Conservation (phyloP, 306 rosid genomes). For the Fragaria nilgerrensis region DNA sequence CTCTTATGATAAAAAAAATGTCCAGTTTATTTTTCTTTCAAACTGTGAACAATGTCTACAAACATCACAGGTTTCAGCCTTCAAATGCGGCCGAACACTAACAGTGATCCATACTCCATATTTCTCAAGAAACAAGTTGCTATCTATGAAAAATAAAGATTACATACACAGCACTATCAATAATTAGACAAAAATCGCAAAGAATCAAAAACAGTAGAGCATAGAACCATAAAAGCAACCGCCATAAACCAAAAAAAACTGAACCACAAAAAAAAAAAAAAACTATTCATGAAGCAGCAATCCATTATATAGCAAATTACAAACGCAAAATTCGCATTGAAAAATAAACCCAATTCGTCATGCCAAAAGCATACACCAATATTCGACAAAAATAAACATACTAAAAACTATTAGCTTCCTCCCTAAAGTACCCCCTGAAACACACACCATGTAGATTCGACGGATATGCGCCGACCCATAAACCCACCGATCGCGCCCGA, state of each 20-base stretch:
- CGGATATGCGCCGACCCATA: slow-evolving; percentile 16
- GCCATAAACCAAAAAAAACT: not conserved
- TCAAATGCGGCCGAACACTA: not conserved
- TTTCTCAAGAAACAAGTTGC: not conserved
- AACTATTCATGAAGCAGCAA: not conserved
- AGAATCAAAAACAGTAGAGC: not conserved
- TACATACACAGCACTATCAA: not conserved
- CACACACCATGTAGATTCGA: slow-evolving; percentile 9
- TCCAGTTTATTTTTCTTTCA: not conserved
- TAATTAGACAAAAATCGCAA: not conserved
- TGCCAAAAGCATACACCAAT: not conserved
- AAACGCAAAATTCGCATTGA: not conserved
- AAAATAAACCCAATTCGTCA: not conserved
- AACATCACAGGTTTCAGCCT: not conserved
- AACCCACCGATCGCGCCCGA: not conserved
- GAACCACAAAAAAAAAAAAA: not conserved
- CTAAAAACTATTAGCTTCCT: not conserved
- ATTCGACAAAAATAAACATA: not conserved
- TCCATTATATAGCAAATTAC: not conserved
- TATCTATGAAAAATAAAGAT: not conserved
- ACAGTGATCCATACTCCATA: not conserved
- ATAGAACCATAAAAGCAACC: not conserved
- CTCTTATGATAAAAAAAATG: not conserved
- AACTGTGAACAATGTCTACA: not conserved
- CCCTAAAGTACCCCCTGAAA: not conserved